phyloP scores from a whole-genome alignment of 2,329 filamentous ascomycete species.

The Cytospora piceicola region DNA sequence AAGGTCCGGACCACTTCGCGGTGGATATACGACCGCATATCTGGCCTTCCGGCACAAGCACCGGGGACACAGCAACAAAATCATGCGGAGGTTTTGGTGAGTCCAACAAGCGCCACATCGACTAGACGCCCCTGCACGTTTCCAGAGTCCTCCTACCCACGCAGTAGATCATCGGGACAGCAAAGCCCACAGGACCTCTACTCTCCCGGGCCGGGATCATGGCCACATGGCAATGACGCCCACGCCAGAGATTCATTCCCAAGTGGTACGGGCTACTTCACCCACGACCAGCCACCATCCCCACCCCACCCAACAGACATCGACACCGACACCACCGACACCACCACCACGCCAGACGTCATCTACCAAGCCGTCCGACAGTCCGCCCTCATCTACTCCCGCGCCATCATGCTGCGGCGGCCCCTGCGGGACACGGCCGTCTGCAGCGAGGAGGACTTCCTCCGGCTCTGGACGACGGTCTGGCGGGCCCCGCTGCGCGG shows the following conservation, averaged over 20 bases:
- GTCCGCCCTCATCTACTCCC: constrained; percentile 52
- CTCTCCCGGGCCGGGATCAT: neutral
- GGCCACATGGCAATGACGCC: neutral
- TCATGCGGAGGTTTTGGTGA: constrained; percentile 8
- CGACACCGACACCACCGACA: neutral
- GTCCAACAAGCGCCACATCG: neutral
- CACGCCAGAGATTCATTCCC: neutral
- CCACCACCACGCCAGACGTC: constrained; percentile 40
- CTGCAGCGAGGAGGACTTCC: constrained; percentile 46
- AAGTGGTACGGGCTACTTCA: neutral
- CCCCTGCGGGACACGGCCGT: constrained; percentile 45
- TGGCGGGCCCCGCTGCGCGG: constrained; percentile 52
- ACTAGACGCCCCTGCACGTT: neutral
- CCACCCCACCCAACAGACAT: constrained; percentile 2
- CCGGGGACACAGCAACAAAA: constrained; percentile 9
- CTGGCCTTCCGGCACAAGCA: constrained; percentile 34
- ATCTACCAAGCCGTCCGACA: constrained; percentile 53
- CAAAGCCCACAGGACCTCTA: constrained; percentile 10
- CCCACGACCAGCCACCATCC: neutral
- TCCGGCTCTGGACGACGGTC: constrained; percentile 49
- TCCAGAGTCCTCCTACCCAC: constrained; percentile 1
- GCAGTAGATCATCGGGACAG: constrained; percentile 7
- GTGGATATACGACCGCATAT: constrained; percentile 47
- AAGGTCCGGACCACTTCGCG: constrained; percentile 45
- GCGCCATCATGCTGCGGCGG: constrained; percentile 47